Evolutionary conservation across 1,284 basidiomycete species (phyloP), one percentile per base, ranked within the genome.

Genomic region (Trichosporon inkin): DNA sequence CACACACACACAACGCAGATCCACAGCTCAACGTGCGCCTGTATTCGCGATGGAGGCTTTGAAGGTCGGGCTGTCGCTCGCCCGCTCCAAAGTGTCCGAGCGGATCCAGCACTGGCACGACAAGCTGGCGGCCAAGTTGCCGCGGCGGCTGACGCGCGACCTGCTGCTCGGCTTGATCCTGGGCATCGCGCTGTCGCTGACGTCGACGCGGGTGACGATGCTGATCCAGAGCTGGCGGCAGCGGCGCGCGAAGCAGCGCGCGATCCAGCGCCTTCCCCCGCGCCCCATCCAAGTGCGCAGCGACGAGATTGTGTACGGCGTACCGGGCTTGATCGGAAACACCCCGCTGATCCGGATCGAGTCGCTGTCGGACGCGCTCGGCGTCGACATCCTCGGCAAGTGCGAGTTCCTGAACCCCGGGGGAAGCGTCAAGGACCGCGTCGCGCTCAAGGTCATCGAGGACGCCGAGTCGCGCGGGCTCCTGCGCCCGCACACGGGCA

Each of bases 361-460:
- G 67, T 93, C 90, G 3, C 77, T 99, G 58, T 96, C 92, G 68
- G 84, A 96, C 77, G 86, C 88, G 0, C 82, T 97, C 0, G 93
- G 93, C 7, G 89, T 96, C 11, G 93, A 98, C 71, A 94, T 99
- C 62, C 80, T 97, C 11, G 53, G 54, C 28, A 47, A 47, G 24
- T 34, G 52, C 35, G 53, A 16, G 88, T 98, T 89, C 73, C 78
- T 99, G 57, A 99, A 99, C 77, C 95, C 96, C 0, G 96, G 93
- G 16, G 96, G 96, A 20, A 97, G 92, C 58, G 90, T 98, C 49
- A 99, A 99, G 78, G 96, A 99, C 76, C 85, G 96, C 20, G 94
- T 99, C 11, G 95, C 94, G 0, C 77, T 98, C 57, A 84, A 86
- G 74, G 92, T 97, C 81, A 92, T 97, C 65, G 84, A 92, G 63